Conservation (phyloP, 768 basidiomycete genomes). For the Lyophyllum decastes region DNA sequence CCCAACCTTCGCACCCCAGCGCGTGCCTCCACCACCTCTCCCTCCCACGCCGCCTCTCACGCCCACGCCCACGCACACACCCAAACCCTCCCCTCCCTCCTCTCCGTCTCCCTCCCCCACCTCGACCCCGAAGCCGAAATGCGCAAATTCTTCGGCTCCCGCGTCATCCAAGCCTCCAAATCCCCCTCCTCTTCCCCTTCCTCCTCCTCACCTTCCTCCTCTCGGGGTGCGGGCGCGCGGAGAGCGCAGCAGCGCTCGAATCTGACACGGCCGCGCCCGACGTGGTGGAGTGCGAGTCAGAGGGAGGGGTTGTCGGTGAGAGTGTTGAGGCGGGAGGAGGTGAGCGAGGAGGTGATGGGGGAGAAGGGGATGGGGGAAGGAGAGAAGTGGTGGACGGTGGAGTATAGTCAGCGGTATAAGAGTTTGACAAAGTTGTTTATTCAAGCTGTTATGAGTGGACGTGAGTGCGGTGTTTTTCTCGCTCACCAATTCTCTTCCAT, state of each 20-base stretch:
- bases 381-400: slow-evolving; percentile 89
- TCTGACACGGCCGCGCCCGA: slow-evolving; percentile 73
- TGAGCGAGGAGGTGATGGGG: slow-evolving; percentile 33
- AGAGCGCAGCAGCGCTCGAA: slow-evolving; percentile 53
- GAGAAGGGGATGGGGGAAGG: slow-evolving; percentile 38
- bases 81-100: slow-evolving; percentile 50
- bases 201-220: no score
- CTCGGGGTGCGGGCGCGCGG: no score
- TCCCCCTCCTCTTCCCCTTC: slow-evolving; percentile 27
- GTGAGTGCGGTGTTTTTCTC: slow-evolving; percentile 39
- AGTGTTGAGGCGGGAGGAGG: slow-evolving; percentile 56
- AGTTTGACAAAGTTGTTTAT: slow-evolving; percentile 81
- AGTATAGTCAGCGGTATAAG: slow-evolving; percentile 84
- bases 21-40: slow-evolving; percentile 34
- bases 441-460: slow-evolving; percentile 77
- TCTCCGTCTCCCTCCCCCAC: slow-evolving; percentile 78
- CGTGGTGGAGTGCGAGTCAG: slow-evolving; percentile 72
- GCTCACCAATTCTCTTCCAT: background rate
- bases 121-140: slow-evolving; percentile 91
- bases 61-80: slow-evolving; percentile 30
- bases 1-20: slow-evolving; percentile 28
- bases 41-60: no score
- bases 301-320: slow-evolving; percentile 76
- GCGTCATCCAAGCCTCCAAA: slow-evolving; percentile 74
- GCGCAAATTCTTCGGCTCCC: slow-evolving; percentile 91